Conservation (phyloP, 202 grass and related monocot species). For the Musa balbisiana region DNA sequence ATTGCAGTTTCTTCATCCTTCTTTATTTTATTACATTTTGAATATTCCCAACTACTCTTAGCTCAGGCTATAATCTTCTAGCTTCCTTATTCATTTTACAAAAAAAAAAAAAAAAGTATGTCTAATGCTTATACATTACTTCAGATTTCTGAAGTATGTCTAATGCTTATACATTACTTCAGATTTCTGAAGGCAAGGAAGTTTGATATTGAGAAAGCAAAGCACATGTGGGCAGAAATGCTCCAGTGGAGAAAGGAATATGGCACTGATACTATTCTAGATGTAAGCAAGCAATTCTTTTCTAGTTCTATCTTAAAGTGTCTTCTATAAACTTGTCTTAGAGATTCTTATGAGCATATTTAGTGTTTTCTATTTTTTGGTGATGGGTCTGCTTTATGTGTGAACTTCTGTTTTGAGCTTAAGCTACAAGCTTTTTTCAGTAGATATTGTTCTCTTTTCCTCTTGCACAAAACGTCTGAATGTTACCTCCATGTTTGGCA, state of each 20-base stretch:
- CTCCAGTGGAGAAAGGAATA: slow-evolving; percentile 17
- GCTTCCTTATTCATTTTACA: no score
- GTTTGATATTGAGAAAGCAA: slow-evolving; percentile 18
- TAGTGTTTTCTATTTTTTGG: no score
- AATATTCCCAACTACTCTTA: no score
- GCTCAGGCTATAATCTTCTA: no score
- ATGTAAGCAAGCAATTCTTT: background rate
- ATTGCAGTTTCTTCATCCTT: no score
- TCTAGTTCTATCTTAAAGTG: background rate
- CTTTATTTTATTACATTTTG: no score
- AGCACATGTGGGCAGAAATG: slow-evolving; percentile 20
- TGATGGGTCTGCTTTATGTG: no score
- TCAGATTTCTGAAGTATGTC: background rate
- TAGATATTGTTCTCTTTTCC: no score
- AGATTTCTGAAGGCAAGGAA: slow-evolving; percentile 11
- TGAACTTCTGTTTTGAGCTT: no score
- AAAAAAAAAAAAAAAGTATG: no score
- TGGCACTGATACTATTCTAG: slow-evolving; percentile 1
- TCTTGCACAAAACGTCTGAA: background rate
- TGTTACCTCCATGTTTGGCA: background rate
- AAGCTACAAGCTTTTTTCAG: no score
- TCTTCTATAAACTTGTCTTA: background rate
- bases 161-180: background rate
- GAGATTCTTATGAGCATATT: background rate
- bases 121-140: background rate